Conservation (phyloP, 2,329 filamentous ascomycete species). For the Xylaria sp. region DNA sequence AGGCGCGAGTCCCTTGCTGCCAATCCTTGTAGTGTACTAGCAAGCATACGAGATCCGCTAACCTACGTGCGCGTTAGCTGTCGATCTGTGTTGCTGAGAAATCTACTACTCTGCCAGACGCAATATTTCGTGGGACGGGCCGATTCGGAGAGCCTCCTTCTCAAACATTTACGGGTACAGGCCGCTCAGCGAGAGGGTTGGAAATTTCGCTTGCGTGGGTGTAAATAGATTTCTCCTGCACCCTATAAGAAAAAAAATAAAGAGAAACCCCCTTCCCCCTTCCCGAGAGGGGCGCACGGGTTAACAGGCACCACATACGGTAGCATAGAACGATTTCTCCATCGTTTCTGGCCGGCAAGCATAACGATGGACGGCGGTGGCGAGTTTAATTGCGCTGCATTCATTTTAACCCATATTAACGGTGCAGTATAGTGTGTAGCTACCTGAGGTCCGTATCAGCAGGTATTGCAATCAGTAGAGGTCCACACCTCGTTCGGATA, state of each 20-base stretch:
- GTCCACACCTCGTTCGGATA: not conserved
- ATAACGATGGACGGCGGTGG: constrained; percentile 10
- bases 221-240: constrained; percentile 15
- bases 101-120: too few species aligned
- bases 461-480: constrained; percentile 5
- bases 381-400: constrained; percentile 13
- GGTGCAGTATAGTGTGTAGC: constrained; percentile 14
- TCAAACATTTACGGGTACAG: constrained; percentile 18
- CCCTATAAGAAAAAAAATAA: not conserved
- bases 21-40: not conserved
- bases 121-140: constrained; percentile 25
- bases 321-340: not conserved
- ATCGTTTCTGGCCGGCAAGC: not conserved
- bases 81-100: constrained; percentile 19
- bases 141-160: constrained; percentile 31
- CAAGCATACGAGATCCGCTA: constrained; percentile 35
- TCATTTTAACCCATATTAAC: constrained; percentile 7
- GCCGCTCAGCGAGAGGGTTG: constrained; percentile 32
- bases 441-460: constrained; percentile 1
- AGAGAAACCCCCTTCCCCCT: not conserved
- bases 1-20: constrained; percentile 24
- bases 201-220: constrained; percentile 15
- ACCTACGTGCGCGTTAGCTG: constrained; percentile 22
- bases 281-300: too few species aligned
- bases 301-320: not conserved